Evolutionary conservation across 2,329 filamentous ascomycete genomes (phyloP), one percentile per base, ranked within the genome.

Genomic region (Chrysoporthe austroafricana): DNA sequence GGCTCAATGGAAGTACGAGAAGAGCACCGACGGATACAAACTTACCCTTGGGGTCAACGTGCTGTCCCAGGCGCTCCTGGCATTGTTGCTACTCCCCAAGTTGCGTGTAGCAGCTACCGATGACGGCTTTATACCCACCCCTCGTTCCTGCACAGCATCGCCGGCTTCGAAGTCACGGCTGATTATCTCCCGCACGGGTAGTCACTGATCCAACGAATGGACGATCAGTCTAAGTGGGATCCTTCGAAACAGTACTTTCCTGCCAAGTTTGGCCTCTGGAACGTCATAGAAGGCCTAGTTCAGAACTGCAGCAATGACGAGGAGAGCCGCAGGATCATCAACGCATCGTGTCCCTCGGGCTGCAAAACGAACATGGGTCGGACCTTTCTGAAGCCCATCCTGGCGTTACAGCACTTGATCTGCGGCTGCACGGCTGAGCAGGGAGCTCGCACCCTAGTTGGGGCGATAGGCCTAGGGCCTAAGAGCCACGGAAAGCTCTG

Each of bases 11-110:
- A 72, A 76, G 32, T 82, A 79, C 69, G 70, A 67, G 2, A 66
- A 72, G 1, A 79, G 79, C 0, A 61, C 74, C 1, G 80, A 82
- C 14, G 83, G 82, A 3, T 85, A 81, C 77, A 84, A 86, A 68
- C 76, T 79, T 59, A 82, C 79, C 0, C 69, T 89, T 5, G 86
- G 89, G 74, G 83, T 88, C 70, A 89, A 89, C 71, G 79, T 83
- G 0, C 75, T 90, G 0, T 87, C 86, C 2, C 88, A 85, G 0
- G 79, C 82, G 6, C 77, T 88, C 0, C 76, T 90, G 14, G 84
- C 80, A 0, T 66, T 88, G 2, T 73, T 87, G 0, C 78, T 90
- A 34, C 76, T 86, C 1, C 83, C 83, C 0, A 81, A 82, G 63
- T 72, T 86, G 14, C 74, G 76, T 0, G 26, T 1, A 26, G 26